phyloP scores from a whole-genome alignment of 257 asterid species.

The Nicotiana noctiflora region DNA sequence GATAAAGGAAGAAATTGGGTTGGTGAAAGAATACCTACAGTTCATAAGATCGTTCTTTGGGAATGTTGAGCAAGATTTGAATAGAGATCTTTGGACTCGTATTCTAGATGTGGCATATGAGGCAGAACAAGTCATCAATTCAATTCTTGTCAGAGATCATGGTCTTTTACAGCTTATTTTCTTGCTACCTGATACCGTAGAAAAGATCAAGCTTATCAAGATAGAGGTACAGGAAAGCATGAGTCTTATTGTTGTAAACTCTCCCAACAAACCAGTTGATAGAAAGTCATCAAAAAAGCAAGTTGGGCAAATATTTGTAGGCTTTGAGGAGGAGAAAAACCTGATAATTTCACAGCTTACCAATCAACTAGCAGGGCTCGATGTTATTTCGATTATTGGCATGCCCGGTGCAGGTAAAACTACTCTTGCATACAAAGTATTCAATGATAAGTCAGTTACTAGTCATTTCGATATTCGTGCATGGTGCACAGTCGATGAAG shows the following conservation, averaged over 20 bases:
- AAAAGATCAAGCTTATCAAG: too few relatives aligned
- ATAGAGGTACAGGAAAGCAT: too few relatives aligned
- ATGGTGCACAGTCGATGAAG: conserved; percentile 6
- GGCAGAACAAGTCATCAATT: background rate
- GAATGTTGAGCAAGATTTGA: background rate
- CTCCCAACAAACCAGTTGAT: background rate
- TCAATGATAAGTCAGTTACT: background rate
- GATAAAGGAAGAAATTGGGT: background rate
- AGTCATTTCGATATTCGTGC: conserved; percentile 2
- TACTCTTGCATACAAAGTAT: background rate
- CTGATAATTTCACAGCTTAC: background rate
- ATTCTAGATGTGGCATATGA: background rate
- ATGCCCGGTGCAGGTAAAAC: background rate
- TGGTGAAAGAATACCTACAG: background rate
- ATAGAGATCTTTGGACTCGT: background rate
- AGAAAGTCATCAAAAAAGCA: background rate
- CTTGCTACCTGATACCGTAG: too few relatives aligned
- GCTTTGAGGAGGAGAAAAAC: background rate
- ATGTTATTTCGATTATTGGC: background rate
- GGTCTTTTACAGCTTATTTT: background rate
- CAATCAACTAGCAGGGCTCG: background rate
- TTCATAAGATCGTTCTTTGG: background rate
- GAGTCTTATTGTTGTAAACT: too few relatives aligned
- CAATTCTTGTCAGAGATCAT: background rate
- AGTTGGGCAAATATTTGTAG: background rate